phyloP scores from a whole-genome alignment of 192 early-diverging fungal genomes.

The Rhizophagus sp. region DNA sequence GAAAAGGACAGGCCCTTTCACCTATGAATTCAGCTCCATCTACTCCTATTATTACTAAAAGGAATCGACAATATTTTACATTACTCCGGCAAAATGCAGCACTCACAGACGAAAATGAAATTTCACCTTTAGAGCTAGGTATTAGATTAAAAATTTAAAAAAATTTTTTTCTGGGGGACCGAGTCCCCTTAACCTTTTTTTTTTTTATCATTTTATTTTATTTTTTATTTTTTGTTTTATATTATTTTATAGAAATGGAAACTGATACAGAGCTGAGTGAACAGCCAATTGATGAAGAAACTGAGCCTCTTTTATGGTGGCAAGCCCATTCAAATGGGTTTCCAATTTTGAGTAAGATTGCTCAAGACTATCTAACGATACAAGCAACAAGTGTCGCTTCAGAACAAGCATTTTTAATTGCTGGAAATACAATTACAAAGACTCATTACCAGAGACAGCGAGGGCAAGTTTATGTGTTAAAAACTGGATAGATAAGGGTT shows the following conservation, averaged over 20 bases:
- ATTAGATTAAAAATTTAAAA: too few relatives aligned
- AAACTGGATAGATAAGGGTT: too few relatives aligned
- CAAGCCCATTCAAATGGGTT: not conserved
- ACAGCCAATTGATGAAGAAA: not conserved
- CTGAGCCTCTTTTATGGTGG: not conserved
- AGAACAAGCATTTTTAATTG: not conserved
- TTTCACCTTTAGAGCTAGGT: not conserved
- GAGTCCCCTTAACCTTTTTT: too few relatives aligned
- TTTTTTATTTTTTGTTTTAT: too few relatives aligned
- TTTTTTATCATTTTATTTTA: too few relatives aligned
- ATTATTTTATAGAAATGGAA: not conserved
- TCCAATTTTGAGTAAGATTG: not conserved
- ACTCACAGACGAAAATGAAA: not conserved
- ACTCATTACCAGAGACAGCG: too few relatives aligned
- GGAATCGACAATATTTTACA: not conserved
- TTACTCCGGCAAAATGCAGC: not conserved
- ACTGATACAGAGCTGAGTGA: not conserved
- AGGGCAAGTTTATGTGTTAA: too few relatives aligned
- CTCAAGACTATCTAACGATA: not conserved
- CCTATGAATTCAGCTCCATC: not conserved
- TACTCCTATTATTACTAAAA: not conserved
- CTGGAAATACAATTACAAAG: too few relatives aligned
- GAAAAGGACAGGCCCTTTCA: too few relatives aligned
- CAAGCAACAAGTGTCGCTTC: not conserved
- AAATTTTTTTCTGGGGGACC: too few relatives aligned